Percentiles rank a stretch among this genome's conserved stretches.
Evolutionary conservation across 768 basidiomycete species (phyloP).

Genomic region (Trametes cingulata): DNA sequence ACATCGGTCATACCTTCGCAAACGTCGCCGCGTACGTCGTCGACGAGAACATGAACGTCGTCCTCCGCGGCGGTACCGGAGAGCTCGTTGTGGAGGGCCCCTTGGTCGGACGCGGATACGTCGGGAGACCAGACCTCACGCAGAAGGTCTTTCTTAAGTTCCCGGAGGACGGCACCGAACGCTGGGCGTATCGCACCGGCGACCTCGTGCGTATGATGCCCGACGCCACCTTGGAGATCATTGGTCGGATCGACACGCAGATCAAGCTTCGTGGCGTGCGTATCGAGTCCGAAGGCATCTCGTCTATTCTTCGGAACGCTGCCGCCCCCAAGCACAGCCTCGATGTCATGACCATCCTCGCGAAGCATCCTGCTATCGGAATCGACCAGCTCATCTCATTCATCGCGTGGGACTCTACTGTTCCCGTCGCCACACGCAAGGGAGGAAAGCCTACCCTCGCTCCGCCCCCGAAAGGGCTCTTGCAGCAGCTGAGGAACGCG

Average conservation of each 20-base stretch:
- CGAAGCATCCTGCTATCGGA: constrained; percentile 44
- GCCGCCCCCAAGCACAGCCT: constrained; percentile 30
- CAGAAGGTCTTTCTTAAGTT: constrained; percentile 48
- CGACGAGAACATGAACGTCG: constrained; percentile 41
- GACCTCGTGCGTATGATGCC: constrained; percentile 54
- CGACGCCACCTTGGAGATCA: constrained; percentile 48
- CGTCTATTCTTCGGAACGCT: constrained; percentile 43
- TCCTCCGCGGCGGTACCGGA: constrained; percentile 46
- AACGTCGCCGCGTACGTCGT: constrained; percentile 42
- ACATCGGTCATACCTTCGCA: constrained; percentile 46
- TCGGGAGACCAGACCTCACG: constrained; percentile 45
- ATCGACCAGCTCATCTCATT: constrained; percentile 49
- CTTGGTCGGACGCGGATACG: constrained; percentile 52
- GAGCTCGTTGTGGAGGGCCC: constrained; percentile 54
- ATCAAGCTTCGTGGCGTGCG: constrained; percentile 55
- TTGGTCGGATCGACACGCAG: constrained; percentile 53
- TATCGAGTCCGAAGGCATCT: constrained; percentile 54
- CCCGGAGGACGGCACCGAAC: constrained; percentile 39
- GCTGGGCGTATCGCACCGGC: constrained; percentile 49
- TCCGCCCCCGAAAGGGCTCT: constrained; percentile 36
- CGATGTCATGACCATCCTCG: constrained; percentile 45
- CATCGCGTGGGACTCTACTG: constrained; percentile 42
- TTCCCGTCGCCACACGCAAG: constrained; percentile 41
- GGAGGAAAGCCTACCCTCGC: constrained; percentile 30
- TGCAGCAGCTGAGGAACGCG: constrained; percentile 29